Percentiles rank a stretch among this genome's conserved stretches.
These are phyloP conservation scores for Ampelocalamus luodianensis DNA, from an alignment of 176 grass and related monocot species.

Conservation along the genomic window DNA sequence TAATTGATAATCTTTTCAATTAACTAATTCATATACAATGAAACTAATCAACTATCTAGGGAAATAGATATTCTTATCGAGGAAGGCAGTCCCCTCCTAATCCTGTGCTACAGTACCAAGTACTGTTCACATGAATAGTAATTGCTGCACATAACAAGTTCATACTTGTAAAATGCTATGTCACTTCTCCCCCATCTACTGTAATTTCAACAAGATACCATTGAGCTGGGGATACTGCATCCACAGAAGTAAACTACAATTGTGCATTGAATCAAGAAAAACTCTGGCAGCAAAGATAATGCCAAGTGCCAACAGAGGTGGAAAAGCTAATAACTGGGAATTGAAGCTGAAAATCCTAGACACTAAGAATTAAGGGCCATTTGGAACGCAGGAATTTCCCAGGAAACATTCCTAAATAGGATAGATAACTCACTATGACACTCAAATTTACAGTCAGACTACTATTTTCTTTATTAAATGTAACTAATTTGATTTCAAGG, in stretches of 20 bases:
- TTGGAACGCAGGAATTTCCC: too few species aligned
- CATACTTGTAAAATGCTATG: constrained; percentile 3
- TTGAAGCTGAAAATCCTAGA: background rate
- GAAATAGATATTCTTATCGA: too few species aligned
- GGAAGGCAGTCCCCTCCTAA: too few species aligned
- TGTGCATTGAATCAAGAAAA: background rate
- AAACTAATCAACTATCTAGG: too few species aligned
- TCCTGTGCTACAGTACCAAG: too few species aligned
- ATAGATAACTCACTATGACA: background rate
- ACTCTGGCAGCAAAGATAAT: background rate
- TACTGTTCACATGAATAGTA: too few species aligned
- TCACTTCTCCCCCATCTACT: background rate
- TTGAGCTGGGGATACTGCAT: constrained; percentile 6
- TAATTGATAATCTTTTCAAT: too few species aligned
- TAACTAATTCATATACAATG: too few species aligned
- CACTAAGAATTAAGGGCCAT: background rate
- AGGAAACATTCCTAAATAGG: background rate
- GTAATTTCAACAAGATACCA: background rate
- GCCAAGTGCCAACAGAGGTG: background rate
- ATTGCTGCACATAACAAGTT: too few species aligned
- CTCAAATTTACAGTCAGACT: background rate
- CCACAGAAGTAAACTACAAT: background rate
- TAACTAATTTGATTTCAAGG: background rate
- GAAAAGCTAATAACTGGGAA: background rate
- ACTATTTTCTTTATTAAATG: background rate